Conservation (phyloP, 164 flowering plant genomes). For the Buxus sempervirens region DNA sequence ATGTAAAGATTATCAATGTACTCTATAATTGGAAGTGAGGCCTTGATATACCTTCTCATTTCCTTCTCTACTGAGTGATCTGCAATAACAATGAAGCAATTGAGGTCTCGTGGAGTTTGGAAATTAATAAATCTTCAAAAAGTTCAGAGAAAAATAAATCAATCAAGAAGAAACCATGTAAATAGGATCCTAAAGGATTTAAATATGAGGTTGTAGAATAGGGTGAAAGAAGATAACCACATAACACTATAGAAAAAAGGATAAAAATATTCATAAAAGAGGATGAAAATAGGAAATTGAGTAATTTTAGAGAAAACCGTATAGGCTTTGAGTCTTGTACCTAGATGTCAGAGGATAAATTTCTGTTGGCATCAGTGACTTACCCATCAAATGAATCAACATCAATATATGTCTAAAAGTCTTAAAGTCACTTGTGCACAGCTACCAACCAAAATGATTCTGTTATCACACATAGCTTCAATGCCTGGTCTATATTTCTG, state of each 20-base stretch:
- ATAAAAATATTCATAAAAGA: no score
- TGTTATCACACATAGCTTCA: no score
- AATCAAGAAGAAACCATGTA: neutral
- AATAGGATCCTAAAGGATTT: neutral
- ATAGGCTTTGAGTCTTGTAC: neutral
- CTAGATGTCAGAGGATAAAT: neutral
- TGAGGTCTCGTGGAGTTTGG: neutral
- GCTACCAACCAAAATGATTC: no score
- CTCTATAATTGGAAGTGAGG: conserved; percentile 54
- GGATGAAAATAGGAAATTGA: neutral
- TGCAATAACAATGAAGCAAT: conserved; percentile 31
- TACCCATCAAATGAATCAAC: neutral
- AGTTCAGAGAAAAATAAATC: neutral
- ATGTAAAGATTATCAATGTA: conserved; percentile 71
- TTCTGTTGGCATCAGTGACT: neutral
- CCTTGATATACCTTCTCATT: conserved; percentile 81
- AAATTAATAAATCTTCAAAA: no score
- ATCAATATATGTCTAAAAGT: neutral
- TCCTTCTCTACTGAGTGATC: conserved; percentile 67
- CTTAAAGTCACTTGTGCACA: no score
- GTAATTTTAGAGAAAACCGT: neutral
- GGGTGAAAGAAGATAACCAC: neutral
- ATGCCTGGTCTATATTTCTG: no score
- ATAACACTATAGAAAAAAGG: neutral
- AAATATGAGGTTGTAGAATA: neutral